These are phyloP conservation scores for Trypanosoma boissoni DNA, from an alignment of 208 protist genomes.

Conservation along the genomic window DNA sequence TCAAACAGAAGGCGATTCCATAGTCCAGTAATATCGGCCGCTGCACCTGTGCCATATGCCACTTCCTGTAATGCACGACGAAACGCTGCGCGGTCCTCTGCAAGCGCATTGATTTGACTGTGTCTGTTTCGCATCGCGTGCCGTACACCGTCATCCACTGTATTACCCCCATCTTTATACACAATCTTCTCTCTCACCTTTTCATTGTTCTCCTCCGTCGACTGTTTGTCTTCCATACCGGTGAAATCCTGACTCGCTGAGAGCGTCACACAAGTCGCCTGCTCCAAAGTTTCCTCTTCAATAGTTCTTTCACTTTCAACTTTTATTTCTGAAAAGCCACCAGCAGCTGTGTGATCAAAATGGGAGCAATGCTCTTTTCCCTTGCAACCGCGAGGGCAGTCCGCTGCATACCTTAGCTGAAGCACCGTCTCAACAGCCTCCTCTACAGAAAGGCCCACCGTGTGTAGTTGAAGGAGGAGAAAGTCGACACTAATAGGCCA, in stretches of 20 bases:
- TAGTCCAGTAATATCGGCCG: slow-evolving; percentile 6
- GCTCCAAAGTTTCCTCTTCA: too few relatives aligned
- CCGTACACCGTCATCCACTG: too few relatives aligned
- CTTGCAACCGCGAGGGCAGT: background rate
- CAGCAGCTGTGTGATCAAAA: too few relatives aligned
- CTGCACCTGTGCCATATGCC: slow-evolving; percentile 20
- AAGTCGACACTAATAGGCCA: slow-evolving; percentile 78
- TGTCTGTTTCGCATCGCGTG: background rate
- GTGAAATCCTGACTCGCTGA: too few relatives aligned
- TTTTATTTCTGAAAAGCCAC: too few relatives aligned
- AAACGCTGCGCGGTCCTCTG: slow-evolving; percentile 48
- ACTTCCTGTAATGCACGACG: slow-evolving; percentile 44
- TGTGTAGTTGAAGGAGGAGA: slow-evolving; percentile 53
- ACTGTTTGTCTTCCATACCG: too few relatives aligned
- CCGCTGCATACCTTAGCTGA: slow-evolving; percentile 14
- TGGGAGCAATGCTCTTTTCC: background rate
- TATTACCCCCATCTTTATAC: too few relatives aligned
- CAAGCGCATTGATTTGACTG: slow-evolving; percentile 24
- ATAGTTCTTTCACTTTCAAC: too few relatives aligned
- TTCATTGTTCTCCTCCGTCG: too few relatives aligned
- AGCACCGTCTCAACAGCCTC: slow-evolving; percentile 64
- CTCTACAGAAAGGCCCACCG: slow-evolving; percentile 63
- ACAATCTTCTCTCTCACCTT: too few relatives aligned
- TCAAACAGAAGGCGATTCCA: slow-evolving; percentile 48
- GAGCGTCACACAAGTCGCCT: too few relatives aligned